These are phyloP conservation scores for Lentinula sp. DNA, from an alignment of 768 basidiomycete species.

Conservation along the genomic window DNA sequence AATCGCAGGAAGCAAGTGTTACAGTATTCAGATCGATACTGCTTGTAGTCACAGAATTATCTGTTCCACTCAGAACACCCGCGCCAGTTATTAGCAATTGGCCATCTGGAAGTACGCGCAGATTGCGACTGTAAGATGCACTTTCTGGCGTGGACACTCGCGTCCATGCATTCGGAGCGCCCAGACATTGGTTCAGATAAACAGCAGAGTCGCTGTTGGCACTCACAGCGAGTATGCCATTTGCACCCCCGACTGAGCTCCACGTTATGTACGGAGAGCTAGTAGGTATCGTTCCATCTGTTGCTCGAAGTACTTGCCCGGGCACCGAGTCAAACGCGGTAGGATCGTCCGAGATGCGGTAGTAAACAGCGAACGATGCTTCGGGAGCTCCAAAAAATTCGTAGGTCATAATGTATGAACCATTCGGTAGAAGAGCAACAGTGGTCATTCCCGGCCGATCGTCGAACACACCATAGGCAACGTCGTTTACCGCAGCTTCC, in stretches of 20 bases:
- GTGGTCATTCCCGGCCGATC: constrained; percentile 16
- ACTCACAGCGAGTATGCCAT: constrained; percentile 13
- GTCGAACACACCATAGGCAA: constrained; percentile 9
- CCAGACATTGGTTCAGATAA: constrained; percentile 11
- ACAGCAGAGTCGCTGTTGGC: constrained; percentile 13
- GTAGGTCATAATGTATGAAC: constrained; percentile 14
- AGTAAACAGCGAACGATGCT: constrained; percentile 8
- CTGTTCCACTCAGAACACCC: constrained; percentile 11
- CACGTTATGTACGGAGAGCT: constrained; percentile 12
- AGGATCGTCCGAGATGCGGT: constrained; percentile 13
- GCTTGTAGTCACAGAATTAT: constrained; percentile 13
- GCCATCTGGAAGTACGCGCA: constrained; percentile 10
- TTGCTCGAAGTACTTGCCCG: constrained; percentile 8
- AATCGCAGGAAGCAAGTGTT: neutral
- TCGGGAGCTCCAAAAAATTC: constrained; percentile 12
- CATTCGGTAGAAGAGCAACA: constrained; percentile 12
- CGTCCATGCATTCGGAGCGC: constrained; percentile 12
- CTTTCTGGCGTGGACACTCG: constrained; percentile 12
- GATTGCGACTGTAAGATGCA: constrained; percentile 10
- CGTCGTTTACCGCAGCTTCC: constrained; percentile 13
- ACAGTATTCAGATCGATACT: constrained; percentile 1
- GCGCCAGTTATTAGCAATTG: constrained; percentile 12
- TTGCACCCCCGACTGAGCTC: constrained; percentile 13
- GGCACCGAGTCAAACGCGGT: constrained; percentile 10
- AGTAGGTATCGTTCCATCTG: constrained; percentile 10